Evolutionary conservation across 2,329 filamentous ascomycete species (phyloP), one percentile per base, ranked within the genome.

Genomic region (Podosphaera leucotricha): DNA sequence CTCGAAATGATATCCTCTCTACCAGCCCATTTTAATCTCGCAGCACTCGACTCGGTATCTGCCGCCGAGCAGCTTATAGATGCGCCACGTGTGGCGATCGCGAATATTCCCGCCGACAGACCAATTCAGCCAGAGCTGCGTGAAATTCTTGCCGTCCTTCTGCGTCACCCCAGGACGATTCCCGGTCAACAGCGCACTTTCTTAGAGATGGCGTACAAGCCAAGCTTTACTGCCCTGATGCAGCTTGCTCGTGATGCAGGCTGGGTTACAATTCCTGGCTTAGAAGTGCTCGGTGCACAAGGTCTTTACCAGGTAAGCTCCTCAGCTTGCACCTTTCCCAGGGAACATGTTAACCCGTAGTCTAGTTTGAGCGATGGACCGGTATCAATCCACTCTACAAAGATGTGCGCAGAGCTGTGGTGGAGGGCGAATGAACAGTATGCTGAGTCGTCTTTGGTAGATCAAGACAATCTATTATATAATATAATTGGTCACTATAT

Each of bases 151-250:
- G 61, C 63, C 4, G 61, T 66, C 15, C 54, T 75, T 28, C 57
- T 75, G n/a, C 62, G 64, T 46, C 61, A 55, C 48, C 58, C 52
- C 49, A 59, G 54, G 48, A 54, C 44, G 53, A 2, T 26, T 15
- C 18, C 16, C n/a, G 16, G 15, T 5, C 57, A 55, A 49, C 52
- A 61, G 21, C 70, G 71, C 18, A 71, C 90, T 11, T 62, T 95
- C 48, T 63, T 95, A 2, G 90, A 98, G 61, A 93, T 98, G 86
- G 87, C 90, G 1, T 98, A 98, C 61, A 92, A 87, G 61, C 90
- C 90, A 18, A 66, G 71, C 0, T 70, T 81, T 43, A 98, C 90
- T 3, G 72, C 78, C 6, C 62, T 93, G 51, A 94, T 95, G 76
- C 71, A 80, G 57, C 64, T 94, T 57, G 87, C 86, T 2, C 68